These are phyloP conservation scores for Oryza nivara DNA, from an alignment of 176 grass and related monocot genomes.

Conservation along the genomic window DNA sequence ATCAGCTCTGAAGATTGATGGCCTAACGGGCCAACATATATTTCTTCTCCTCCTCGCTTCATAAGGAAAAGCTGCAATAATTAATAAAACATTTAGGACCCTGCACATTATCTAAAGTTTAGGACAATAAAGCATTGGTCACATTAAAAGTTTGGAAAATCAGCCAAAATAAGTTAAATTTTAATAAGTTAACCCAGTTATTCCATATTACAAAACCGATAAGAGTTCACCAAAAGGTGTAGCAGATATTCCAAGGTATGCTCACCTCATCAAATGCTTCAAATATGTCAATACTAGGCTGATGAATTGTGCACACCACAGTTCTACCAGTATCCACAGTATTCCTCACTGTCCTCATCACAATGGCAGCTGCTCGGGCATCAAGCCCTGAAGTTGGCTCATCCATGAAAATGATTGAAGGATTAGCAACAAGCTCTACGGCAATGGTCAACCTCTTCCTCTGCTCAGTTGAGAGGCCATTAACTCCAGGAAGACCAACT, in stretches of 20 bases:
- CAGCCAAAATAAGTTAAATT: neutral
- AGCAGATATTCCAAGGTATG: neutral
- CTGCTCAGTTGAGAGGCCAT: slow-evolving; percentile 85
- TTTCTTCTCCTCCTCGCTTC: slow-evolving; percentile 79
- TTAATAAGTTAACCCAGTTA: too few species aligned
- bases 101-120: neutral
- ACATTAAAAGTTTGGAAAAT: neutral
- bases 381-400: slow-evolving; percentile 89
- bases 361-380: slow-evolving; percentile 87
- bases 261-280: slow-evolving; percentile 91
- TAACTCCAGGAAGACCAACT: slow-evolving; percentile 76
- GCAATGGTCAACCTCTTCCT: slow-evolving; percentile 86
- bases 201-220: neutral
- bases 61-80: slow-evolving; percentile 76
- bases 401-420: slow-evolving; percentile 92
- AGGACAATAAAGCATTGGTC: neutral
- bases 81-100: slow-evolving; percentile 6
- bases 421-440: slow-evolving; percentile 88
- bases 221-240: neutral
- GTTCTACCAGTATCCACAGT: slow-evolving; percentile 86
- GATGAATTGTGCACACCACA: slow-evolving; percentile 93
- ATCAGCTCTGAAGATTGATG: slow-evolving; percentile 64
- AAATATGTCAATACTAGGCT: slow-evolving; percentile 96
- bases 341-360: slow-evolving; percentile 89
- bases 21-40: slow-evolving; percentile 80